A percentile compares a stretch with the other conserved stretches of the same genome.
Evolutionary conservation across 1,139 yeast genomes (phyloP).

Genomic region (Geotrichum phurueaensis): DNA sequence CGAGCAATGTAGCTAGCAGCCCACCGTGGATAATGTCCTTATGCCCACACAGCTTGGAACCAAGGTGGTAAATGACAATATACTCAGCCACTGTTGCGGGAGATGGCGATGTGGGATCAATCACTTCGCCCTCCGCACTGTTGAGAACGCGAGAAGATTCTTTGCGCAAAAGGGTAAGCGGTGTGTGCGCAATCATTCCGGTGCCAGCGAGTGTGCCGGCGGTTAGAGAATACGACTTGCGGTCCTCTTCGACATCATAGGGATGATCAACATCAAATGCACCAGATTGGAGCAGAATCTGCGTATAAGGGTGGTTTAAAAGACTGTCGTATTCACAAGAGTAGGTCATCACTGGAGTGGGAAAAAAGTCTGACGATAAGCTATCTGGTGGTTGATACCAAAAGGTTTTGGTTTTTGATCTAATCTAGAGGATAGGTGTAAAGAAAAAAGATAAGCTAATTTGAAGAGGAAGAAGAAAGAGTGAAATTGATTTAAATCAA

Average conservation of each 20-base stretch:
- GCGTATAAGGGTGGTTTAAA: constrained; percentile 25
- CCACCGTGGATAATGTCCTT: constrained; percentile 86
- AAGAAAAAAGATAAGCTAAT: too few relatives aligned
- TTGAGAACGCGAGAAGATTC: neutral
- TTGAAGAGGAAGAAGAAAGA: too few relatives aligned
- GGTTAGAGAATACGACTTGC: constrained; percentile 29
- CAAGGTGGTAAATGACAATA: constrained; percentile 57
- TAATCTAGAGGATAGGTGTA: too few relatives aligned
- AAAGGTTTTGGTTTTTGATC: too few relatives aligned
- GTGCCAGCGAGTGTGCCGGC: constrained; percentile 34
- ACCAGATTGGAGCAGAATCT: constrained; percentile 23
- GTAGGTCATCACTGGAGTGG: constrained; percentile 9
- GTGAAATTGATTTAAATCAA: neutral
- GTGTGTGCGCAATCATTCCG: constrained; percentile 31
- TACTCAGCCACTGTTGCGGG: constrained; percentile 20
- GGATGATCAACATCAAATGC: constrained; percentile 25
- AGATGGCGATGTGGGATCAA: neutral
- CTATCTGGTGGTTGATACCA: neutral
- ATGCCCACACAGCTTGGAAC: constrained; percentile 56
- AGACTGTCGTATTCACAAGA: constrained; percentile 21
- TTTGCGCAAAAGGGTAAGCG: constrained; percentile 29
- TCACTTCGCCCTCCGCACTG: neutral
- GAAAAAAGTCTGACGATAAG: neutral
- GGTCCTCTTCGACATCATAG: constrained; percentile 25
- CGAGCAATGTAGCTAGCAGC: constrained; percentile 70